phyloP scores from a whole-genome alignment of 1,139 yeast species.

The Geotrichum phurueaensis region DNA sequence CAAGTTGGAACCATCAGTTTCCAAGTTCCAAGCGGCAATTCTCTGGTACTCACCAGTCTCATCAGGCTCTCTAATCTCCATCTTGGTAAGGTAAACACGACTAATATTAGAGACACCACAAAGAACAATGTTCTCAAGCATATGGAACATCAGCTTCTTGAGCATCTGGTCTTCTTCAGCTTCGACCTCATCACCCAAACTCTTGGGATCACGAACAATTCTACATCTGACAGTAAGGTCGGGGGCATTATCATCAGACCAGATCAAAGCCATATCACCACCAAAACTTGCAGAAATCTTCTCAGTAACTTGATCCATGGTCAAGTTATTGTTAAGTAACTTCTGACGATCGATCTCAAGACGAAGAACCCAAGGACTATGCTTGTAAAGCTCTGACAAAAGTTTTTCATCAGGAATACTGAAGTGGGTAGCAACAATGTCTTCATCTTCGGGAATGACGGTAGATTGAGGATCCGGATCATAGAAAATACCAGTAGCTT shows the following conservation, averaged over 20 bases:
- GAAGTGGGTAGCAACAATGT: constrained; percentile 94
- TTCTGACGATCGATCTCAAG: constrained; percentile 96
- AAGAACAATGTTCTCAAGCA: constrained; percentile 89
- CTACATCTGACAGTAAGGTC: constrained; percentile 96
- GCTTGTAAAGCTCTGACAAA: constrained; percentile 86
- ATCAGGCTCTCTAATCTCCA: constrained; percentile 73
- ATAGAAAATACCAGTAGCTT: constrained; percentile 94
- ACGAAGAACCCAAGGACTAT: constrained; percentile 96
- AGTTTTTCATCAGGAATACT: constrained; percentile 97
- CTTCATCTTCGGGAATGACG: constrained; percentile 92
- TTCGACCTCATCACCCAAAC: constrained; percentile 86
- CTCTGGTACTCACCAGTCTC: constrained; percentile 80
- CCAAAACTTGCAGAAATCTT: constrained; percentile 90
- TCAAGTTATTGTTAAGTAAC: constrained; percentile 95
- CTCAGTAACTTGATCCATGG: constrained; percentile 98
- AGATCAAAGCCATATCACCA: constrained; percentile 90
- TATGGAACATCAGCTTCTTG: constrained; percentile 90
- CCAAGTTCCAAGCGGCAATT: constrained; percentile 95
- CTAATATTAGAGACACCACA: constrained; percentile 95
- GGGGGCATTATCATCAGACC: constrained; percentile 99
- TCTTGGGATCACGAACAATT: constrained; percentile 93
- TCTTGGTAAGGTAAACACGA: constrained; percentile 89
- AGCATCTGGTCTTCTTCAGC: constrained; percentile 96
- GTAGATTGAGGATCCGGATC: constrained; percentile 98
- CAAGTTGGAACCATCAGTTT: constrained; percentile 95